Evolutionary conservation across 148 eudicot genomes (phyloP), one percentile per base, ranked within the genome.

Genomic region (Nepenthes mirabilis): DNA sequence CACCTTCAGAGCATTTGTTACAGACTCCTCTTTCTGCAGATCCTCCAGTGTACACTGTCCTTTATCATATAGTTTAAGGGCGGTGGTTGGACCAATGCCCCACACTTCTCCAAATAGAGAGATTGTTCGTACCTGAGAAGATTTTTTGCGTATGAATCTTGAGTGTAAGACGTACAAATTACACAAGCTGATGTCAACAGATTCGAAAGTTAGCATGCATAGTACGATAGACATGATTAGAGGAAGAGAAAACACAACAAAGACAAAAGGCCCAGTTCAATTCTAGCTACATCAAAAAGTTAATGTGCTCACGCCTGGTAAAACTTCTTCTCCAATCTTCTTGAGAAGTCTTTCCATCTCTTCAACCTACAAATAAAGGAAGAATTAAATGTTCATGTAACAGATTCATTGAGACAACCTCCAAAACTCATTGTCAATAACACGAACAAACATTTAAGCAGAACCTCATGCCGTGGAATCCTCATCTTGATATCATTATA

Each of bases 41-140:
- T 93, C 95, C 70, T 89, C 85, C 55, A 93, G 75, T 47, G 83
- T 79, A 48, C 86, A 76, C 59, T 89, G 70, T 56, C 99, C 99
- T 79, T 84, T 93, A 37, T 93, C 99, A 65, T 83, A 93, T 47
- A 93, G 82, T 75, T 93, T 88, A 62, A 75, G 61, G 14, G 95
- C 96, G 55, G 99, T 93, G 45, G 96, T 83, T 47, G 99, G 91
- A 69, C 99, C 99, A 66, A 93, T 65, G 10, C 99, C 99, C 99
- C 99, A 93, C 63, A 93, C 85, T 70, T 86, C 95, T 58, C 95
- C 96, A 77, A 88, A 93, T 57, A 88, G 74, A 54, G 85, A 80
- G 57, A 93, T 84, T 7, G 99, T 71, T 33, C 82, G 76, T 52
- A 88, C 89, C 99, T 93, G 72, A 49, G 64, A 57, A 58, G 61